Evolutionary conservation across 2,329 filamentous ascomycete species (phyloP).

Genomic region (Exophiala aquamarina): DNA sequence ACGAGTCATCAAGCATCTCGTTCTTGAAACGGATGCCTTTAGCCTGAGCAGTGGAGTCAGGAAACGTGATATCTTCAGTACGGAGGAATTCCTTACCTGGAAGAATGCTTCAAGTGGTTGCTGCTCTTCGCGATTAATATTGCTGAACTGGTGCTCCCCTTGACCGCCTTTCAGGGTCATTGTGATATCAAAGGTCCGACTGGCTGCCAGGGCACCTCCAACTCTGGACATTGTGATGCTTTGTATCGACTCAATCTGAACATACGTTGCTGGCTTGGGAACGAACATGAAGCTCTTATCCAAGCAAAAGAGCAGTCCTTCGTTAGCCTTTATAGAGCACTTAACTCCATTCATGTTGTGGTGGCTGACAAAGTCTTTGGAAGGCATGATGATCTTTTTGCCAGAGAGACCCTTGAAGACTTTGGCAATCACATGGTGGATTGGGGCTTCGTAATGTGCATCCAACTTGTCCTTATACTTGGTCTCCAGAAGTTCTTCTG

Average conservation of each 20-base stretch:
- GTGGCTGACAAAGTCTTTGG: constrained; percentile 87
- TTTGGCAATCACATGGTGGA: constrained; percentile 90
- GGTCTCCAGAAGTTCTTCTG: constrained; percentile 64
- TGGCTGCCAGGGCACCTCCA: constrained; percentile 86
- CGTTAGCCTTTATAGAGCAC: constrained; percentile 99
- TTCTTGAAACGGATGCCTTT: constrained; percentile 97
- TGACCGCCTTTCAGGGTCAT: constrained; percentile 84
- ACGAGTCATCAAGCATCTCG: constrained; percentile 88
- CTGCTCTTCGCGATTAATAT: constrained; percentile 98
- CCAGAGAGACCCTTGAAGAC: constrained; percentile 92
- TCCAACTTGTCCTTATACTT: constrained; percentile 90
- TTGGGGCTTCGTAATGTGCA: constrained; percentile 86
- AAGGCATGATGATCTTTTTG: constrained; percentile 92
- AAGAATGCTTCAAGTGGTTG: constrained; percentile 97
- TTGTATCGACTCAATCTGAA: constrained; percentile 88
- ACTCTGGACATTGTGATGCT: constrained; percentile 95
- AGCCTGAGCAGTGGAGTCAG: constrained; percentile 41
- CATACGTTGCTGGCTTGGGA: constrained; percentile 95
- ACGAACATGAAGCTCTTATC: constrained; percentile 99
- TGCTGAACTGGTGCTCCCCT: constrained; percentile 93
- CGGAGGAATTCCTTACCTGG: constrained; percentile 48
- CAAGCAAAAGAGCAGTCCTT: constrained; percentile 93
- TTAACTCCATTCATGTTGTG: constrained; percentile 94
- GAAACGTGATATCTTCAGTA: background rate
- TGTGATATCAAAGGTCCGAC: constrained; percentile 95